Conservation (phyloP, 805 yeast species). For the Vanderwaltozyma tropicalis region DNA sequence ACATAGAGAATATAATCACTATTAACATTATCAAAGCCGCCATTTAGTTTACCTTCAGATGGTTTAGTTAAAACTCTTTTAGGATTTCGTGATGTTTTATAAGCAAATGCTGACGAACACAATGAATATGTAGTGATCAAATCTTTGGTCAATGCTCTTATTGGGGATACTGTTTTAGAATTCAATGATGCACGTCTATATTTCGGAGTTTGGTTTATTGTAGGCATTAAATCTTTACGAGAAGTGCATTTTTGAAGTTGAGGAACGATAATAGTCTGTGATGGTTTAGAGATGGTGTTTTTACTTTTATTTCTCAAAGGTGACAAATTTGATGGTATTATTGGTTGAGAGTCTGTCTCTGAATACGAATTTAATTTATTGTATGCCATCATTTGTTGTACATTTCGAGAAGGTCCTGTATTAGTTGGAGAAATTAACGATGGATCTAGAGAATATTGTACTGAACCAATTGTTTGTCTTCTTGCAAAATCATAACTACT, state of each 20-base stretch:
- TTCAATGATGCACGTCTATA: conserved; percentile 60
- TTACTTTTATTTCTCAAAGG: background rate
- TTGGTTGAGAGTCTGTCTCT: conserved; percentile 6
- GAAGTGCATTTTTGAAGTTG: conserved; percentile 34
- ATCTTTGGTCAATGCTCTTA: conserved; percentile 65
- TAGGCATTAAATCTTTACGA: conserved; percentile 46
- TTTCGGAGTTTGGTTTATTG: conserved; percentile 48
- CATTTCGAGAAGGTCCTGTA: background rate
- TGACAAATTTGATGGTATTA: conserved; percentile 23
- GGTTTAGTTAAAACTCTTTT: conserved; percentile 89
- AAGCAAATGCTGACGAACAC: conserved; percentile 76
- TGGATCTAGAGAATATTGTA: conserved; percentile 1
- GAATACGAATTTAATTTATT: conserved; percentile 23
- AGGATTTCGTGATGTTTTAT: conserved; percentile 78
- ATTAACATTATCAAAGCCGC: conserved; percentile 80
- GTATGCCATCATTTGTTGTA: conserved; percentile 11
- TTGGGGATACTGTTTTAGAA: conserved; percentile 62
- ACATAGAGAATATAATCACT: conserved; percentile 88
- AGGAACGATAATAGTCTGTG: conserved; percentile 34
- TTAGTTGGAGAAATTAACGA: no score
- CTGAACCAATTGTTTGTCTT: conserved; percentile 30
- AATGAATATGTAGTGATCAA: conserved; percentile 71
- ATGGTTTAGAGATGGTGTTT: background rate
- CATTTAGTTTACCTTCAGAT: conserved; percentile 65
- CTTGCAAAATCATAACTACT: conserved; percentile 23